A percentile compares a stretch with the other conserved stretches of the same genome.
phyloP scores from a whole-genome alignment of 495 filamentous ascomycete species.

The Daldinia vernicosa region DNA sequence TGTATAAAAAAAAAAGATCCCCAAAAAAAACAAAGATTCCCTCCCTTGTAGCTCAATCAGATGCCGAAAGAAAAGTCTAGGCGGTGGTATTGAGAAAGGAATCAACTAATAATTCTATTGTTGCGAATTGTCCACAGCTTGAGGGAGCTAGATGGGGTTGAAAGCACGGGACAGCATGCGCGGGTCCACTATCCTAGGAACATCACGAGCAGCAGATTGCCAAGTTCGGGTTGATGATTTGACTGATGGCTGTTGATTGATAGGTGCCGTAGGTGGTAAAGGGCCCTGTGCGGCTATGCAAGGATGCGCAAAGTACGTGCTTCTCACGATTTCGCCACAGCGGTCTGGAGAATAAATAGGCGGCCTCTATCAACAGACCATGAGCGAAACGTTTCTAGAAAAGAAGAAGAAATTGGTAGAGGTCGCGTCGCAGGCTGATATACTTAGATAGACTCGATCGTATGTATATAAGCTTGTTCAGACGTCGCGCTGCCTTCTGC shows the following conservation, averaged over 20 bases:
- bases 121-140: slow-evolving; percentile 16
- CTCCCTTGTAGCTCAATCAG: not conserved
- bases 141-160: slow-evolving; percentile 28
- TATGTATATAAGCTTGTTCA: slow-evolving; percentile 20
- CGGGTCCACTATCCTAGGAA: slow-evolving; percentile 29
- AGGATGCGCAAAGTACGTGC: slow-evolving; percentile 25
- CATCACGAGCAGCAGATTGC: slow-evolving; percentile 29
- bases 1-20: not conserved
- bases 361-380: slow-evolving; percentile 29
- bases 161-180: slow-evolving; percentile 21
- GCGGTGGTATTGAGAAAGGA: slow-evolving; percentile 2
- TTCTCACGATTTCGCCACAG: slow-evolving; percentile 29
- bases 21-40: not conserved
- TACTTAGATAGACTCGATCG: not conserved
- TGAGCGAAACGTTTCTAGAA: slow-evolving; percentile 17
- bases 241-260: slow-evolving; percentile 20
- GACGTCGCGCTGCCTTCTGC: slow-evolving; percentile 22
- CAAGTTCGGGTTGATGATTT: slow-evolving; percentile 23
- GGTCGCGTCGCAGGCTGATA: slow-evolving; percentile 18
- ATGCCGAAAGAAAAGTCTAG: not conserved
- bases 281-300: slow-evolving; percentile 35
- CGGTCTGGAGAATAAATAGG: slow-evolving; percentile 20
- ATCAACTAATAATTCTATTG: slow-evolving; percentile 1
- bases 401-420: slow-evolving; percentile 1
- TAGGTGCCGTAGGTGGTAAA: slow-evolving; percentile 8